These are phyloP conservation scores for Tardiomyces depauwii DNA, from an alignment of 1,139 yeast species.

Conservation along the genomic window DNA sequence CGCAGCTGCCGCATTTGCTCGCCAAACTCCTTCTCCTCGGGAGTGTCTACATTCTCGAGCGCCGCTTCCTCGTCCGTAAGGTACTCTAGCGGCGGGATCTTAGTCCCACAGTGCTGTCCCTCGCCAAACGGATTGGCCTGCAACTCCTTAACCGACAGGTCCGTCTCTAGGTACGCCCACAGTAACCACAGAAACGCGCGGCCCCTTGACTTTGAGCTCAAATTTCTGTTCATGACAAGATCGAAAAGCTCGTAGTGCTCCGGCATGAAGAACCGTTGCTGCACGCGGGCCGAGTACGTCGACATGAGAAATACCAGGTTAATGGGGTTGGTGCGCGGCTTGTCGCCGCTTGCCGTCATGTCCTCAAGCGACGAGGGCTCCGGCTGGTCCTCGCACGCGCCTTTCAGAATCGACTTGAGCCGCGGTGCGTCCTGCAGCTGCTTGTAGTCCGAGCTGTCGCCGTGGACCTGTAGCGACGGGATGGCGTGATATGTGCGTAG, in stretches of 20 bases:
- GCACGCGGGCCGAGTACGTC: slow-evolving; percentile 45
- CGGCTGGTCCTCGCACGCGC: slow-evolving; percentile 50
- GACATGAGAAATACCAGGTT: slow-evolving; percentile 68
- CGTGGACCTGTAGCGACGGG: slow-evolving; percentile 73
- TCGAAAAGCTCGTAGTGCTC: slow-evolving; percentile 40
- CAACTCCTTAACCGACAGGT: slow-evolving; percentile 42
- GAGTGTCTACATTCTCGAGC: slow-evolving; percentile 57
- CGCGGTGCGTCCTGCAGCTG: slow-evolving; percentile 94
- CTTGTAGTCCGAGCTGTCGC: slow-evolving; percentile 42
- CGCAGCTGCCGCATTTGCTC: slow-evolving; percentile 56
- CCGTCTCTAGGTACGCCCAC: slow-evolving; percentile 70
- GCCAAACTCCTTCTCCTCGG: slow-evolving; percentile 61
- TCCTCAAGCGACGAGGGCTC: slow-evolving; percentile 43
- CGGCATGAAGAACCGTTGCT: slow-evolving; percentile 28
- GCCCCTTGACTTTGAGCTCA: slow-evolving; percentile 53
- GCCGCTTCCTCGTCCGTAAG: slow-evolving; percentile 30
- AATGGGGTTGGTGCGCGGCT: slow-evolving; percentile 52
- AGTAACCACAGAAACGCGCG: slow-evolving; percentile 72
- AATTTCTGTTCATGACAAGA: slow-evolving; percentile 43
- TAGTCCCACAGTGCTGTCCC: slow-evolving; percentile 20
- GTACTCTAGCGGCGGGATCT: slow-evolving; percentile 37
- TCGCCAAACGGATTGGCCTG: slow-evolving; percentile 55
- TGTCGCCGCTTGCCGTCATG: slow-evolving; percentile 23
- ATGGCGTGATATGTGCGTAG: slow-evolving; percentile 87
- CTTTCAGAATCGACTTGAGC: slow-evolving; percentile 77